Evolutionary conservation across 1,284 basidiomycete genomes (phyloP).

Genomic region (Meira nashicola): DNA sequence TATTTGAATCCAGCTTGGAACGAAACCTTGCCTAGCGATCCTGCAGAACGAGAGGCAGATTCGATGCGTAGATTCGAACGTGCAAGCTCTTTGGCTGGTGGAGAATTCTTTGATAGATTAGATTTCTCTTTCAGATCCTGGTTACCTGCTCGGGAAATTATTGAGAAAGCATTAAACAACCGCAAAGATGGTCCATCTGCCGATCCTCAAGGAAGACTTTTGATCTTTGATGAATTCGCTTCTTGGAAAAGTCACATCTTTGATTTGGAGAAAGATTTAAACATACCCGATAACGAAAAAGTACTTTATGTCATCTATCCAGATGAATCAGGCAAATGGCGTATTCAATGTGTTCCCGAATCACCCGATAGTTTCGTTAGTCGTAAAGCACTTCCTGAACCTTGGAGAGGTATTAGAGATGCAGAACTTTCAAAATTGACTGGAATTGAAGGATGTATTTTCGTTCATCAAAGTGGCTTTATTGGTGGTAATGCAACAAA

Average conservation of each 20-base stretch:
- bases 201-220: constrained; percentile 66
- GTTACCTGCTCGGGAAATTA: constrained; percentile 84
- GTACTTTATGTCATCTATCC: constrained; percentile 82
- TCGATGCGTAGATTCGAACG: constrained; percentile 60
- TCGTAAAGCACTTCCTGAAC: constrained; percentile 84
- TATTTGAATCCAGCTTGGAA: constrained; percentile 51
- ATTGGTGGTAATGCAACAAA: constrained; percentile 91
- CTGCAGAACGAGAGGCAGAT: constrained; percentile 23
- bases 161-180: constrained; percentile 64
- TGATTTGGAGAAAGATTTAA: constrained; percentile 63
- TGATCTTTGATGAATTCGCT: constrained; percentile 74
- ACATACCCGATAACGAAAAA: constrained; percentile 55
- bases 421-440: constrained; percentile 68
- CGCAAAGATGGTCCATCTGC: constrained; percentile 61
- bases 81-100: constrained; percentile 77
- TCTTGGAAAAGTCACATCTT: constrained; percentile 97
- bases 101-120: constrained; percentile 76
- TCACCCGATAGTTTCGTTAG: constrained; percentile 79
- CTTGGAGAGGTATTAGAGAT: constrained; percentile 87
- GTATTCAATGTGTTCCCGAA: constrained; percentile 85
- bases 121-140: constrained; percentile 81
- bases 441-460: constrained; percentile 75
- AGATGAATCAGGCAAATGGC: constrained; percentile 71
- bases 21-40: constrained; percentile 18
- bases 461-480: constrained; percentile 91